Conservation (phyloP, 2,329 filamentous ascomycete species). For the Aureobasidium pullulans region DNA sequence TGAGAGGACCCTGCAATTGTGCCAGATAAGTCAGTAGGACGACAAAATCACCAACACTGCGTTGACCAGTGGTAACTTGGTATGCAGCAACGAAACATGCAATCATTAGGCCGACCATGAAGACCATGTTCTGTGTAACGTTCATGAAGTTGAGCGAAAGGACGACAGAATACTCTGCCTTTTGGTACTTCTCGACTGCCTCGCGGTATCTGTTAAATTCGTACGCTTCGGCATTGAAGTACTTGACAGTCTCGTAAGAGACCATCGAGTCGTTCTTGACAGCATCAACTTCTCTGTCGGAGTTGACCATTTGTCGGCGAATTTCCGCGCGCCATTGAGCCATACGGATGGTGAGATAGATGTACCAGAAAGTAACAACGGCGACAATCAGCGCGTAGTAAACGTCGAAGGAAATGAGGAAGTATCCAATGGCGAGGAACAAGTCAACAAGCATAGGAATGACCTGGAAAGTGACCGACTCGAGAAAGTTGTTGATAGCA, state of each 20-base stretch:
- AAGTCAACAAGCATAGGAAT: slow-evolving; percentile 92
- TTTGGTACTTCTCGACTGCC: slow-evolving; percentile 51
- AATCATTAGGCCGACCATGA: slow-evolving; percentile 58
- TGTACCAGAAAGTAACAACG: slow-evolving; percentile 89
- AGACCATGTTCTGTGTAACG: slow-evolving; percentile 56
- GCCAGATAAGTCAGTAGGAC: slow-evolving; percentile 68
- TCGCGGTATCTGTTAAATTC: slow-evolving; percentile 52
- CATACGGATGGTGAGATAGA: slow-evolving; percentile 94
- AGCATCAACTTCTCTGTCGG: slow-evolving; percentile 88
- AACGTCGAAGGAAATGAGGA: slow-evolving; percentile 70
- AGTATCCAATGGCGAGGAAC: slow-evolving; percentile 74
- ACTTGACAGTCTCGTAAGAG: slow-evolving; percentile 79
- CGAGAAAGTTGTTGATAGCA: slow-evolving; percentile 92
- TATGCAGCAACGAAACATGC: slow-evolving; percentile 63
- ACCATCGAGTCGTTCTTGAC: slow-evolving; percentile 99
- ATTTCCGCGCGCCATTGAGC: slow-evolving; percentile 88
- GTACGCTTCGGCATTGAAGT: slow-evolving; percentile 54
- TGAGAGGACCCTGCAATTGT: slow-evolving; percentile 62
- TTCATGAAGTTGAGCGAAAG: slow-evolving; percentile 54
- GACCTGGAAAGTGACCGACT: slow-evolving; percentile 93
- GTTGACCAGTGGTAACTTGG: slow-evolving; percentile 55
- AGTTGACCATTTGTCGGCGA: slow-evolving; percentile 88
- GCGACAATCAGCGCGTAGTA: slow-evolving; percentile 86
- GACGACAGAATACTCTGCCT: slow-evolving; percentile 49
- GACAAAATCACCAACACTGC: slow-evolving; percentile 61